These are phyloP conservation scores for Scheffersomyces lignicola DNA, from an alignment of 1,139 yeast genomes.

Conservation along the genomic window DNA sequence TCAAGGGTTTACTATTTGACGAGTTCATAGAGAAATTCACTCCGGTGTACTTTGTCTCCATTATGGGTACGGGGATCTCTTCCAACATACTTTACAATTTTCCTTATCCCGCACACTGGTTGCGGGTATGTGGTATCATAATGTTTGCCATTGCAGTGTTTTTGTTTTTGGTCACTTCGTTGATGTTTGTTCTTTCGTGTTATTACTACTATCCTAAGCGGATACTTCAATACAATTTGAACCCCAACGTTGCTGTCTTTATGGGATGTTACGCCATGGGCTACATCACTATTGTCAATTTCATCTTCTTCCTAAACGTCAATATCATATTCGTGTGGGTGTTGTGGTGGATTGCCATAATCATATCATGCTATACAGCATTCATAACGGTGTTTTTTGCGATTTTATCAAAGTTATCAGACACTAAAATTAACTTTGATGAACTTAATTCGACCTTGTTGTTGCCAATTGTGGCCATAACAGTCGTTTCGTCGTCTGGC, in stretches of 20 bases:
- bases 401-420: slow-evolving; percentile 31
- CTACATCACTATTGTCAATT: slow-evolving; percentile 60
- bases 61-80: slow-evolving; percentile 87
- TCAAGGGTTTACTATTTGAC: slow-evolving; percentile 10
- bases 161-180: slow-evolving; percentile 41
- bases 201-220: slow-evolving; percentile 31
- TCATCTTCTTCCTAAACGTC: slow-evolving; percentile 26
- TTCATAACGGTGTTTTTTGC: slow-evolving; percentile 53
- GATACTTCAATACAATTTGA: slow-evolving; percentile 34
- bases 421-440: slow-evolving; percentile 18
- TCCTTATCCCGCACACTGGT: slow-evolving; percentile 67
- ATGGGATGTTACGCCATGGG: slow-evolving; percentile 86
- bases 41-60: slow-evolving; percentile 66
- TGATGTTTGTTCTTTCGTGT: slow-evolving; percentile 22
- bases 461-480: slow-evolving; percentile 73
- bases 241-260: slow-evolving; percentile 55
- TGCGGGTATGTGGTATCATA: slow-evolving; percentile 55
- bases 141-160: slow-evolving; percentile 54
- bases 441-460: slow-evolving; percentile 45
- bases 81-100: slow-evolving; percentile 58
- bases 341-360: slow-evolving; percentile 34
- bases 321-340: slow-evolving; percentile 13
- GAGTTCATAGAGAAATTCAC: slow-evolving; percentile 35
- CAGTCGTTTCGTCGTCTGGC: slow-evolving; percentile 73
- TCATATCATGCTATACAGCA: slow-evolving; percentile 53